Percentiles rank a stretch among this genome's conserved stretches.
Evolutionary conservation across 2,329 filamentous ascomycete genomes (phyloP).

Genomic region (Diaporthe destruens): DNA sequence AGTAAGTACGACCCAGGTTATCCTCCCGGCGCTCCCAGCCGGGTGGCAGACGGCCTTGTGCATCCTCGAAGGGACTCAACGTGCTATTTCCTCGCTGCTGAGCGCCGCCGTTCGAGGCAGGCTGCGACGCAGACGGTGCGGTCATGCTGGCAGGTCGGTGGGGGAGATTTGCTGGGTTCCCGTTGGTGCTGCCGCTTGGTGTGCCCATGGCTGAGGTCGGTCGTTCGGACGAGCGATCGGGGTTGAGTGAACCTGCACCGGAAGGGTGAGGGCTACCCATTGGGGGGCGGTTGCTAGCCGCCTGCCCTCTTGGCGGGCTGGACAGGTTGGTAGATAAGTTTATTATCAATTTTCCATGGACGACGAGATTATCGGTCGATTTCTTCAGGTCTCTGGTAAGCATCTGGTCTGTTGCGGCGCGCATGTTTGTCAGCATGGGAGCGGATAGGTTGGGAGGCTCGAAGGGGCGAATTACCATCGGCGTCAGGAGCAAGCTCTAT

Average conservation of each 20-base stretch:
- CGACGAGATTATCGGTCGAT: conserved; percentile 96
- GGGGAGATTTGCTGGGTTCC: conserved; percentile 58
- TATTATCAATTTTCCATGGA: conserved; percentile 97
- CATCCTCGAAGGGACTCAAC: conserved; percentile 95
- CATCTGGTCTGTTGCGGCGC: conserved; percentile 85
- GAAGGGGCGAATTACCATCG: conserved; percentile 74
- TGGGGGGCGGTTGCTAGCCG: conserved; percentile 61
- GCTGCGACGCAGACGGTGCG: conserved; percentile 50
- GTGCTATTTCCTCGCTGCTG: conserved; percentile 62
- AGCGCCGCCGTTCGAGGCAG: conserved; percentile 54
- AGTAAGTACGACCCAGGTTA: conserved; percentile 94
- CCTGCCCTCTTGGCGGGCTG: conserved; percentile 70
- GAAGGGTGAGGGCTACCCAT: conserved; percentile 59
- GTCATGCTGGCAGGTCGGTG: conserved; percentile 63
- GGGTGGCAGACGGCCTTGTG: conserved; percentile 89
- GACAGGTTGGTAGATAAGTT: conserved; percentile 93
- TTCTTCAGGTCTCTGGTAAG: conserved; percentile 97
- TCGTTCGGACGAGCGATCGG: conserved; percentile 60
- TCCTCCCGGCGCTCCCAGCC: conserved; percentile 98
- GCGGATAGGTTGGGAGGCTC: conserved; percentile 42
- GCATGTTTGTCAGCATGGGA: conserved; percentile 47
- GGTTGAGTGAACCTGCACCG: conserved; percentile 58
- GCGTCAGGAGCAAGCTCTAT: conserved; percentile 90
- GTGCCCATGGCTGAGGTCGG: conserved; percentile 67
- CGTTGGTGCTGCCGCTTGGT: conserved; percentile 57